Percentiles rank a stretch among this genome's conserved stretches.
These are phyloP conservation scores for Eucalyptus cloeziana DNA, from an alignment of 345 rosid species.

Conservation along the genomic window DNA sequence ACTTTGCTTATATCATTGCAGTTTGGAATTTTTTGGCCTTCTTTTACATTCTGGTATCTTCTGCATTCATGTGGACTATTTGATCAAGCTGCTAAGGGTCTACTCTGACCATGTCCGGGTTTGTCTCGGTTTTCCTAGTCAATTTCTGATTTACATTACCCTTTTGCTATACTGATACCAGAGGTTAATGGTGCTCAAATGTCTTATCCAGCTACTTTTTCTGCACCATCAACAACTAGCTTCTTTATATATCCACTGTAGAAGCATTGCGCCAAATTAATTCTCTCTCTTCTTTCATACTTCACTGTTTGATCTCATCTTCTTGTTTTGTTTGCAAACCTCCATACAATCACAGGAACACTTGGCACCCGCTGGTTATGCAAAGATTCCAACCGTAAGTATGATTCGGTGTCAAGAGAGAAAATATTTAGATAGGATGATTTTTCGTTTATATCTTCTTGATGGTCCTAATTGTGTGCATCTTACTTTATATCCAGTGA, in stretches of 20 bases:
- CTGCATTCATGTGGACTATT: slow-evolving; percentile 50
- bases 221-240: not conserved
- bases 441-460: not conserved
- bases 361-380: slow-evolving; percentile 70
- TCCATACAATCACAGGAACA: slow-evolving; percentile 62
- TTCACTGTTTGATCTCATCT: not conserved
- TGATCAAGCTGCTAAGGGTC: slow-evolving; percentile 39
- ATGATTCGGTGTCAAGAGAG: not conserved
- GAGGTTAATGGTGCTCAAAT: not conserved
- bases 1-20: not conserved
- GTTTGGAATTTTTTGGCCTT: not conserved
- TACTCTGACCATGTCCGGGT: slow-evolving; percentile 72
- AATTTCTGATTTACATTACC: not conserved
- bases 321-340: not conserved
- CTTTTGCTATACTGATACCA: not conserved
- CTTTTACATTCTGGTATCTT: slow-evolving; percentile 33
- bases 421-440: not conserved
- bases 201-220: not conserved
- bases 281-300: not conserved
- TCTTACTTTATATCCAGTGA: not conserved
- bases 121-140: not conserved
- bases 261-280: not conserved
- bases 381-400: slow-evolving; percentile 79
- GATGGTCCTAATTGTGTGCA: not conserved
- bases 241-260: not conserved